phyloP scores from a whole-genome alignment of 257 asterid species.

The Gentiana macrophylla region DNA sequence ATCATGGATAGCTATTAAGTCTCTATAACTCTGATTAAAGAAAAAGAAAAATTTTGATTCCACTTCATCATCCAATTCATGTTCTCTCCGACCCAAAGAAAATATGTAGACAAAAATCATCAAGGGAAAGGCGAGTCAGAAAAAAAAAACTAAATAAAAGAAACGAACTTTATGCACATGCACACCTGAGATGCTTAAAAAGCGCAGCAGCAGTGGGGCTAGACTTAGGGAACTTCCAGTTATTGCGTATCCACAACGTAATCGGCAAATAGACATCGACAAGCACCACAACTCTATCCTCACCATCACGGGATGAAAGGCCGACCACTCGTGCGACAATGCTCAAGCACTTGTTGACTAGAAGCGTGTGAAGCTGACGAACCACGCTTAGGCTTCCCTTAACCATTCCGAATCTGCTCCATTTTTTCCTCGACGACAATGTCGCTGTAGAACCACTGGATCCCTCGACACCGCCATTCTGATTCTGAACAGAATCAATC shows the following conservation, averaged over 20 bases:
- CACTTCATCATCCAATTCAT: too few relatives aligned
- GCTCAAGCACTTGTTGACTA: slow-evolving; percentile 42
- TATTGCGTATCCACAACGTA: slow-evolving; percentile 41
- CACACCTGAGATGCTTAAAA: slow-evolving; percentile 68
- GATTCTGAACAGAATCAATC: too few relatives aligned
- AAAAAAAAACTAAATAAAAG: background rate
- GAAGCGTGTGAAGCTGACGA: slow-evolving; percentile 54
- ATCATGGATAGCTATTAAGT: too few relatives aligned
- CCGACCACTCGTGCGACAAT: slow-evolving; percentile 41
- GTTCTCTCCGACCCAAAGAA: too few relatives aligned
- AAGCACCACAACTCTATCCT: slow-evolving; percentile 50
- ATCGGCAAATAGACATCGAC: slow-evolving; percentile 83
- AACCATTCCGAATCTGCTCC: slow-evolving; percentile 64
- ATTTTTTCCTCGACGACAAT: slow-evolving; percentile 25
- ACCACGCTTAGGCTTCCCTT: slow-evolving; percentile 73
- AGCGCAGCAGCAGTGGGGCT: slow-evolving; percentile 53
- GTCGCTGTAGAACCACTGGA: slow-evolving; percentile 25
- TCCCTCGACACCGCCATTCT: slow-evolving; percentile 27
- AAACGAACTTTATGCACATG: background rate
- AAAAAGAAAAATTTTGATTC: too few relatives aligned
- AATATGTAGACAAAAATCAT: background rate
- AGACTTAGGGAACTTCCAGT: slow-evolving; percentile 88
- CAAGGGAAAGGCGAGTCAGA: too few relatives aligned
- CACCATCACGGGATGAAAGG: slow-evolving; percentile 18
- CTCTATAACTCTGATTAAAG: too few relatives aligned